Percentiles rank a stretch among this genome's conserved stretches.
These are phyloP conservation scores for Haplosporangium gracile DNA, from an alignment of 192 early-diverging fungal species.

Conservation along the genomic window DNA sequence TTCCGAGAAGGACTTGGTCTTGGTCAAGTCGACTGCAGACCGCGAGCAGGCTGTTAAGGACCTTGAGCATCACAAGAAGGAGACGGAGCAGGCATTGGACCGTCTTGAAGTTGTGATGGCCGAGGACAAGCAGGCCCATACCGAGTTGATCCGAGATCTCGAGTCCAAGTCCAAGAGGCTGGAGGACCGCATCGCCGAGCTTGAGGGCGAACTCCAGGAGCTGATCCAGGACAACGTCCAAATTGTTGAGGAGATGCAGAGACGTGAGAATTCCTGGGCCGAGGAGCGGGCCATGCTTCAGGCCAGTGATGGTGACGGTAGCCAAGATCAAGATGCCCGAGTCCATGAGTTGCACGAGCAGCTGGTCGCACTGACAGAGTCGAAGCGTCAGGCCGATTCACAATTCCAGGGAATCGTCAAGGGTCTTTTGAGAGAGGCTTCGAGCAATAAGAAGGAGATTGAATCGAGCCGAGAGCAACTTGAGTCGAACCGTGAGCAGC, in stretches of 20 bases:
- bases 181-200: slow-evolving; percentile 16
- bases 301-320: neutral
- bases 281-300: slow-evolving; percentile 28
- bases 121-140: slow-evolving; percentile 36
- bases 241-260: slow-evolving; percentile 52
- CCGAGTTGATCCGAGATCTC: slow-evolving; percentile 25
- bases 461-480: slow-evolving; percentile 14
- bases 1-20: slow-evolving; percentile 5
- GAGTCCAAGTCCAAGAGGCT: slow-evolving; percentile 41
- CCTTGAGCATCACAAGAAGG: slow-evolving; percentile 43
- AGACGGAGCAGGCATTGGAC: slow-evolving; percentile 43
- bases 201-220: slow-evolving; percentile 27
- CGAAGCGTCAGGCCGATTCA: slow-evolving; percentile 47
- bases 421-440: slow-evolving; percentile 46
- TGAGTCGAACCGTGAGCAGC: neutral
- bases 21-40: neutral
- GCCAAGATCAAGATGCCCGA: slow-evolving; percentile 12
- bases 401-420: slow-evolving; percentile 58
- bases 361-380: slow-evolving; percentile 35
- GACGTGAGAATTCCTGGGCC: slow-evolving; percentile 42
- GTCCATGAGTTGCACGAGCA: slow-evolving; percentile 50
- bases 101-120: slow-evolving; percentile 39
- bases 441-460: slow-evolving; percentile 34
- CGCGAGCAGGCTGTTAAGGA: slow-evolving; percentile 38
- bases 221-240: slow-evolving; percentile 53